Percentiles rank a stretch among this genome's conserved stretches.
Conservation (phyloP, 768 basidiomycete genomes). For the Termitomyces eurrhizus region DNA sequence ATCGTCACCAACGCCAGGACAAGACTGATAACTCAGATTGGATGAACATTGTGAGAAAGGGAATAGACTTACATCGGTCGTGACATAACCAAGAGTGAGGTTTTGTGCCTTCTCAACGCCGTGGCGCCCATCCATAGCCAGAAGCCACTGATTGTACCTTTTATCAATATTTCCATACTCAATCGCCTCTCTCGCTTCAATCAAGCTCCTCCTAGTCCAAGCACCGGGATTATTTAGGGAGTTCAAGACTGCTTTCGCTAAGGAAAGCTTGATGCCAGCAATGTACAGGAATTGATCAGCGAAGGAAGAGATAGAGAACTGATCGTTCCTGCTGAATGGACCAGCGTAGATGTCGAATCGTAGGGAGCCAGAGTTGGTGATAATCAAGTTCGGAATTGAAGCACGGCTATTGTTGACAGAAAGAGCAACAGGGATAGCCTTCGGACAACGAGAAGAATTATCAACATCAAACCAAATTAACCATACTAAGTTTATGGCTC, state of each 20-base stretch:
- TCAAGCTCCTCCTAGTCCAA: conserved; percentile 1
- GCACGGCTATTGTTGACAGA: conserved; percentile 62
- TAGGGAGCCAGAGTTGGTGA: conserved; percentile 60
- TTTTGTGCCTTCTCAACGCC: conserved; percentile 39
- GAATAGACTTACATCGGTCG: conserved; percentile 22
- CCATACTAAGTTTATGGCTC: conserved; percentile 4
- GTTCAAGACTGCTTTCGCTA: conserved; percentile 53
- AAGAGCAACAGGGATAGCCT: conserved; percentile 56
- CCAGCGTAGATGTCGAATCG: conserved; percentile 69
- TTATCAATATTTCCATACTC: conserved; percentile 7
- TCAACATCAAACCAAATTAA: neutral
- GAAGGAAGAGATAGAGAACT: conserved; percentile 73
- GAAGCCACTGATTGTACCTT: conserved; percentile 41
- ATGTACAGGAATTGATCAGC: conserved; percentile 61
- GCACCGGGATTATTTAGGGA: conserved; percentile 39
- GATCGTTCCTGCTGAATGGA: conserved; percentile 76
- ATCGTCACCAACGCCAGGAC: conserved; percentile 77
- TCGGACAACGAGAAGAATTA: neutral
- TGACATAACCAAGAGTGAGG: conserved; percentile 75
- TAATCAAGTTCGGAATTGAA: conserved; percentile 56
- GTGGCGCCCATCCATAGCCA: conserved; percentile 45
- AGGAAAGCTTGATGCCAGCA: conserved; percentile 43
- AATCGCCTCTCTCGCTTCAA: conserved; percentile 32
- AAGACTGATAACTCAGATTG: conserved; percentile 35
- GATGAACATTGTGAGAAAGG: neutral